phyloP scores from a whole-genome alignment of 441 rosid species.

The Manihot esculenta region DNA sequence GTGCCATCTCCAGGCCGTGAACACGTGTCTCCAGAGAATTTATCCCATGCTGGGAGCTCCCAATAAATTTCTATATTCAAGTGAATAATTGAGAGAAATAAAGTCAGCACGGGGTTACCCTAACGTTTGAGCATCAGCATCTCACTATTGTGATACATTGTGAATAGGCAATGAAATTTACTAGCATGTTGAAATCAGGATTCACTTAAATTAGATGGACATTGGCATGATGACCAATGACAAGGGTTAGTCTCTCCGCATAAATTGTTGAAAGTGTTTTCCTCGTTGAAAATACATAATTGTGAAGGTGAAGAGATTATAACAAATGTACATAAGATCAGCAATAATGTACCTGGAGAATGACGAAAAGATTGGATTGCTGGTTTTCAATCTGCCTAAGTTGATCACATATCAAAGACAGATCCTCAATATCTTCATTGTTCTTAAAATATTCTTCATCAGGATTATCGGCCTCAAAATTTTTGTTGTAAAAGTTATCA shows the following conservation, averaged over 20 bases:
- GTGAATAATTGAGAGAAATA: conserved; percentile 7
- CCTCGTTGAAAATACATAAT: background rate
- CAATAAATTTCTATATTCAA: conserved; percentile 77
- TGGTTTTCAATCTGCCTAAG: conserved; percentile 87
- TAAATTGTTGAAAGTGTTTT: background rate
- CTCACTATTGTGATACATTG: background rate
- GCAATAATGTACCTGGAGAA: conserved; percentile 70
- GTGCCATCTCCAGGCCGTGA: conserved; percentile 79
- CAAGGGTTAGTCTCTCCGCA: conserved; percentile 1
- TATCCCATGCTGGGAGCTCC: conserved; percentile 83
- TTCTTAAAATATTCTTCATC: conserved; percentile 47
- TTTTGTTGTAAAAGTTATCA: conserved; percentile 35
- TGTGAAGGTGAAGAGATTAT: background rate
- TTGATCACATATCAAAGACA: conserved; percentile 66
- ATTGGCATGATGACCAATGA: background rate
- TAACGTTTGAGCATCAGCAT: conserved; percentile 12
- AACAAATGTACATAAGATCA: background rate
- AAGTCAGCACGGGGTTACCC: conserved; percentile 11
- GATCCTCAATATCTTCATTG: conserved; percentile 62
- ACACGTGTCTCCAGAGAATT: conserved; percentile 81
- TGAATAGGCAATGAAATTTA: background rate
- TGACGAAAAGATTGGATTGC: conserved; percentile 70
- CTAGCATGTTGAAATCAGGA: background rate
- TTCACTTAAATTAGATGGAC: background rate
- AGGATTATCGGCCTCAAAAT: conserved; percentile 26